These are phyloP conservation scores for Globisporangium echinulatum DNA, from an alignment of 352 stramenopile species.

Conservation along the genomic window DNA sequence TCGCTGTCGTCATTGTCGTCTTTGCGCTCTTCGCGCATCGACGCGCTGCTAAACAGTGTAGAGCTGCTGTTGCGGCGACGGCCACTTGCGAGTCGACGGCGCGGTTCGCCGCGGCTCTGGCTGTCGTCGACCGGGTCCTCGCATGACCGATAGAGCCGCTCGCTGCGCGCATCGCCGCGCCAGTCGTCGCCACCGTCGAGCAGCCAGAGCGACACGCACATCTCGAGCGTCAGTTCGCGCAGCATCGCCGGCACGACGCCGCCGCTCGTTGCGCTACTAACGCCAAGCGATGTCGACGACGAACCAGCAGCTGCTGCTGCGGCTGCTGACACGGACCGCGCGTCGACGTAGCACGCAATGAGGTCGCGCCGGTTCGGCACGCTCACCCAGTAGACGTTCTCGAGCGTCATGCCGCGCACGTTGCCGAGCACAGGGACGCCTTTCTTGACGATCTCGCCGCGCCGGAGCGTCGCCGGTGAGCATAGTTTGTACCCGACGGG, in stretches of 20 bases:
- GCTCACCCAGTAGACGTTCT: constrained; percentile 78
- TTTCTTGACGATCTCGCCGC: constrained; percentile 6
- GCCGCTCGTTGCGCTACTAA: not conserved
- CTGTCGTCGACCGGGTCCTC: constrained; percentile 39
- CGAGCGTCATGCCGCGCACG: constrained; percentile 53
- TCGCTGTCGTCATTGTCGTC: constrained; percentile 15
- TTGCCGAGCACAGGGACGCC: constrained; percentile 13
- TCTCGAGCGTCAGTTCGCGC: constrained; percentile 77
- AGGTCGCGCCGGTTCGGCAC: constrained; percentile 55
- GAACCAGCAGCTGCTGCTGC: not conserved
- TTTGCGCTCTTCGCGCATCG: constrained; percentile 12
- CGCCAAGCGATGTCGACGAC: not conserved
- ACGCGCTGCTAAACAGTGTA: too few relatives aligned
- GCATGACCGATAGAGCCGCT: constrained; percentile 13
- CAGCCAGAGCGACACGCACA: constrained; percentile 80
- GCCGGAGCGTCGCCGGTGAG: constrained; percentile 66
- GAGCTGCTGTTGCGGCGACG: too few relatives aligned
- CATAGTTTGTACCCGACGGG: constrained; percentile 93
- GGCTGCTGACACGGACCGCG: constrained; percentile 1
- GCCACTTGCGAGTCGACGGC: too few relatives aligned
- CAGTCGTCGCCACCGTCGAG: constrained; percentile 47
- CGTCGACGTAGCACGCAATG: constrained; percentile 61
- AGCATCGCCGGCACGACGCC: constrained; percentile 17
- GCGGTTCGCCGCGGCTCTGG: not conserved
- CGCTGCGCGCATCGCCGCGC: constrained; percentile 19